Base-by-base conservation (phyloP, 2,329 filamentous ascomycete genomes). In the Arthrinium puccinioides region DNA sequence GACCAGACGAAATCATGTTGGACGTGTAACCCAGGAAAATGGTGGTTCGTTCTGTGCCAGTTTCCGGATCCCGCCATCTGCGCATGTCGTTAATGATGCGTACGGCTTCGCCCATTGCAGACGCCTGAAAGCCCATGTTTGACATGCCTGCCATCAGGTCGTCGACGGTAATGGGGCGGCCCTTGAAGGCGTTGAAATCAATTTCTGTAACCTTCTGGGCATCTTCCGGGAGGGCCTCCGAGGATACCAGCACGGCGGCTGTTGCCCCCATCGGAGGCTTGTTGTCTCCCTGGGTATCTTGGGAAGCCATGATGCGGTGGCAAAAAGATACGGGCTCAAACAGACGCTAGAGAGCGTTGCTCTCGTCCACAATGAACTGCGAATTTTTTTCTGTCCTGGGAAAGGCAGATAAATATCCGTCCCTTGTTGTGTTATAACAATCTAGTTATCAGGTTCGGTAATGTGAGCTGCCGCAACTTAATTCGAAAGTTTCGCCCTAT, bases 21-120 rank as follows among this genome's bases (percentile, higher is more conserved):
- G 87, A 95, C 9, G 92, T 98, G 66, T 96, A 98, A 40, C 92
- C 92, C 8, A 98, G 77, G 63, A 98, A 97, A 51, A 98, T 90
- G 42, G 92, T 97, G 14, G 92, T 92, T 52, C 76, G 76, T 19
- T 84, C 79, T 11, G 8, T 18, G 13, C 77, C 78, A 2, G 85
- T 85, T 54, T 89, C 84, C 1, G 86, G 78, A 5, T 16, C 84
- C 44, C 73, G 72, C 82, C 87, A 97, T 40, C 76, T 74, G 56
- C 87, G 76, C 92, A 98, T 98, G 44, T 87, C 81, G 56, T 98
- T 92, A 59, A 98, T 88, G 54, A 97, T 94, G 42, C 84, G 75
- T 44, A 92, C 81, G 10, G 90, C 92, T 49, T 87, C 81, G 6
- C 78, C 79, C 37, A 88, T 72, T 2, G 81, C 75, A 40, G 75